Conservation (phyloP, 257 asterid genomes). For the Knoxia roxburghii region DNA sequence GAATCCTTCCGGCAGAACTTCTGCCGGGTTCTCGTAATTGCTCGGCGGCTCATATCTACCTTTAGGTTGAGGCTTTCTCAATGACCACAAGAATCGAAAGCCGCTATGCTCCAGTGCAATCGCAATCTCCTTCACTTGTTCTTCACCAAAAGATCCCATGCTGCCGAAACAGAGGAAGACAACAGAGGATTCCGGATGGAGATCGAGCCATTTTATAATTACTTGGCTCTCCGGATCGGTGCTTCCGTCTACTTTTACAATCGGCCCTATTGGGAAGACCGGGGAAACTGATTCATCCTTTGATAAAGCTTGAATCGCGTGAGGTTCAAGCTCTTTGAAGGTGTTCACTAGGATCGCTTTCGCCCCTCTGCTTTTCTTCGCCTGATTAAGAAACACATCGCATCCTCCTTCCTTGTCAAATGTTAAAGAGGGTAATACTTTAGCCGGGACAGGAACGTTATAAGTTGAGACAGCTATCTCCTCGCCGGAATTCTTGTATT, state of each 20-base stretch:
- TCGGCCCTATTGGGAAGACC: not conserved
- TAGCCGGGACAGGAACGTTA: not conserved
- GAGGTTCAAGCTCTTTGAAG: not conserved
- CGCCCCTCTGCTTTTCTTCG: not conserved
- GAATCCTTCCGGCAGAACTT: not conserved
- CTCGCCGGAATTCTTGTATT: not conserved
- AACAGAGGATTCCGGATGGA: not conserved
- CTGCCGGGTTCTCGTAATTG: not conserved
- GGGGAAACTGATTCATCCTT: not conserved
- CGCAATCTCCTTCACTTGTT: not conserved
- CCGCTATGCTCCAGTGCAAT: not conserved
- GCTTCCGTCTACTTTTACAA: not conserved
- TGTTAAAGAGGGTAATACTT: not conserved
- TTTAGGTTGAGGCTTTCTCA: not conserved
- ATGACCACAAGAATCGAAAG: not conserved
- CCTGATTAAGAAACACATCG: not conserved
- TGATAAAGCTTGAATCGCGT: not conserved
- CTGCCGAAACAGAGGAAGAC: not conserved
- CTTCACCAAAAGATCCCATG: not conserved
- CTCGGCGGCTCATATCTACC: not conserved
- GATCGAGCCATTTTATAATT: not conserved
- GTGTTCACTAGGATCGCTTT: not conserved
- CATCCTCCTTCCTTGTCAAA: not conserved
- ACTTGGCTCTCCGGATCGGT: not conserved
- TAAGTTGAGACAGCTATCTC: not conserved